These are phyloP conservation scores for Dictyostelium purpureum DNA, from an alignment of 78 protist genomes.

Conservation along the genomic window DNA sequence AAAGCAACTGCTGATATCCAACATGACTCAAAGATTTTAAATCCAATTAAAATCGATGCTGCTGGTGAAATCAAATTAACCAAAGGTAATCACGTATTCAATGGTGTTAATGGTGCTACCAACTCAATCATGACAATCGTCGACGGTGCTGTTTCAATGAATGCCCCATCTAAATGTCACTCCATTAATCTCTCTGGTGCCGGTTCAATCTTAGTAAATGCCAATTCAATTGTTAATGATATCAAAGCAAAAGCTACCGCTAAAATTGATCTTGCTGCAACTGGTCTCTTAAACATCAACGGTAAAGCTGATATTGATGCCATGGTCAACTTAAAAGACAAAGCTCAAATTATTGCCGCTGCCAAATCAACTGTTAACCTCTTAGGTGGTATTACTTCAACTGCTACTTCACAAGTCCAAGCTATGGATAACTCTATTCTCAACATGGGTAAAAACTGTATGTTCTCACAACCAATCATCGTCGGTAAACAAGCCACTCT, in stretches of 20 bases:
- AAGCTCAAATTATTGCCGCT: not conserved
- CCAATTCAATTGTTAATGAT: not conserved
- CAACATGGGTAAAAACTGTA: slow-evolving; percentile 2
- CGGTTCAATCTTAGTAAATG: not conserved
- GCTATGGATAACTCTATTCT: slow-evolving; percentile 14
- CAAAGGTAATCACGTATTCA: not conserved
- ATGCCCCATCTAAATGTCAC: slow-evolving; percentile 3
- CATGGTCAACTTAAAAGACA: slow-evolving; percentile 6
- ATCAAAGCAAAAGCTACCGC: slow-evolving; percentile 23
- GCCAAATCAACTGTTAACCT: slow-evolving; percentile 2
- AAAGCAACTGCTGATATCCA: not conserved
- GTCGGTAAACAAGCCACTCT: slow-evolving; percentile 31
- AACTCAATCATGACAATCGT: not conserved
- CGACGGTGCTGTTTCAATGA: not conserved
- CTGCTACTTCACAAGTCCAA: not conserved
- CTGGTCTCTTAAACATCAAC: slow-evolving; percentile 5
- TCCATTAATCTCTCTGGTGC: slow-evolving; percentile 15
- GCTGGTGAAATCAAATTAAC: not conserved
- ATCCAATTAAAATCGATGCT: not conserved
- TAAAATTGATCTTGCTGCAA: not conserved
- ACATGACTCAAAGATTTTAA: slow-evolving; percentile 18
- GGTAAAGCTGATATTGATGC: not conserved
- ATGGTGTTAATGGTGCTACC: slow-evolving; percentile 29
- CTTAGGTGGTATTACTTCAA: slow-evolving; percentile 30
- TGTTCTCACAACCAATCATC: not conserved